phyloP scores from a whole-genome alignment of 2,329 filamentous ascomycete species.

The Erysiphe neolycopersici region DNA sequence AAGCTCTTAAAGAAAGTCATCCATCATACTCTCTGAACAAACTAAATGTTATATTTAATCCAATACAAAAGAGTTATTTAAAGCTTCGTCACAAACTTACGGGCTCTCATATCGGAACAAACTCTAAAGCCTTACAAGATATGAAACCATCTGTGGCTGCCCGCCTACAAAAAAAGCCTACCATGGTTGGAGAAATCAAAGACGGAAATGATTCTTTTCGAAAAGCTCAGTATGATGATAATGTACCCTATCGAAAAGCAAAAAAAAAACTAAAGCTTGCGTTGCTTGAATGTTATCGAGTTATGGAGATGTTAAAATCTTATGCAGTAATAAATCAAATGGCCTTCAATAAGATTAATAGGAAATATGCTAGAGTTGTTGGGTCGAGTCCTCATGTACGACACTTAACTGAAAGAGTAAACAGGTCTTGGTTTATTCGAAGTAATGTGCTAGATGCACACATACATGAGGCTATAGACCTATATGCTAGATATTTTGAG shows the following conservation, averaged over 20 bases:
- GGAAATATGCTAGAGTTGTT: slow-evolving; percentile 89
- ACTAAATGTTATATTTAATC: slow-evolving; percentile 21
- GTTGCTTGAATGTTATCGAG: slow-evolving; percentile 77
- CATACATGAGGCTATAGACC: slow-evolving; percentile 58
- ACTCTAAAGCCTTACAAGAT: slow-evolving; percentile 29
- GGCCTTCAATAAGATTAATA: slow-evolving; percentile 91
- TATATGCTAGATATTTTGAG: slow-evolving; percentile 90
- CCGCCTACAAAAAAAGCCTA: slow-evolving; percentile 17
- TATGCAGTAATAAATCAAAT: slow-evolving; percentile 78
- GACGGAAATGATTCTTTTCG: slow-evolving; percentile 22
- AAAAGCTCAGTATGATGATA: slow-evolving; percentile 21
- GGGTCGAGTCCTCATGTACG: slow-evolving; percentile 49
- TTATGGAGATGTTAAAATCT: slow-evolving; percentile 72
- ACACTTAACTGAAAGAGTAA: slow-evolving; percentile 81
- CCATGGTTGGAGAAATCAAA: slow-evolving; percentile 5
- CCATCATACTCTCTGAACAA: slow-evolving; percentile 7
- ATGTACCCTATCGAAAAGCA: slow-evolving; percentile 61
- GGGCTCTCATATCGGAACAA: slow-evolving; percentile 23
- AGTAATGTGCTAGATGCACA: slow-evolving; percentile 63
- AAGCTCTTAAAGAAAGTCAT: slow-evolving; percentile 4
- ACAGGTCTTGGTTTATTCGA: slow-evolving; percentile 71
- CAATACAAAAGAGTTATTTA: slow-evolving; percentile 15
- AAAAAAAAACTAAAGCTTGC: slow-evolving; percentile 83
- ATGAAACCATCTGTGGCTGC: slow-evolving; percentile 18
- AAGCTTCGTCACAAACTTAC: slow-evolving; percentile 22